Evolutionary conservation across 495 filamentous ascomycete species (phyloP), one percentile per base, ranked within the genome.

Genomic region (Penicillium paxilli): DNA sequence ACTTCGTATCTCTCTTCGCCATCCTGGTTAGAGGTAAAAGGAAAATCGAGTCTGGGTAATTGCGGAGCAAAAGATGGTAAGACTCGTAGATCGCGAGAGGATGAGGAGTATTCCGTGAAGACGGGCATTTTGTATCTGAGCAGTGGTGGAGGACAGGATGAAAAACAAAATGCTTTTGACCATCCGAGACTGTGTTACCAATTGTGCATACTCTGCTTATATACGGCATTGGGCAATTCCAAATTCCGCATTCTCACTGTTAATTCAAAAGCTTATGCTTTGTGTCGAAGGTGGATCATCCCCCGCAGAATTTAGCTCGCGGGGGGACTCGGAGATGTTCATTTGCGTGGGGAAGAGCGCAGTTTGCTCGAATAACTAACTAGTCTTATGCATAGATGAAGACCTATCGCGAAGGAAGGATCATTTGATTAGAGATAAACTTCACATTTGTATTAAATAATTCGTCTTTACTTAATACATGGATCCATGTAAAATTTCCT

Each of bases 11-110:
- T 67, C 22, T 71, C 67, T 2, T 20, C 54, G 4, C 54, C 35
- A 22, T 51, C 38, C 12, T 49, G 9, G 3, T 57, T 32, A 37
- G 55, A 52, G 16, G 51, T 49, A 1, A 63, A 57, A 3, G 64
- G 46, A 17, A 73, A 63, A 16, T 12, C 11, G 6, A 8, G 8
- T 70, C 69, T 25, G 72, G 69, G 1, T 32, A 75, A 56, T n/a
- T 68, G 76, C 17, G 68, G 68, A 3, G 69, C 75, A 47, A 71
- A 74, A 22, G 71, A 78, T 10, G 69, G 73, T 11, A 70, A 62
- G 12, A 74, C 67, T 45, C 73, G 69, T 4, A 75, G 66, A 28
- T 73, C 71, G 7, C 69, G 72, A 17, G 69, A 69, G n/a, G 63
- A 58, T 30, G 68, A 55, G 2, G 74, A 55, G 49, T 59, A 66